Percentiles rank a stretch among this genome's conserved stretches.
Conservation (phyloP, 1,284 basidiomycete genomes). For the Coniophora puteana region DNA sequence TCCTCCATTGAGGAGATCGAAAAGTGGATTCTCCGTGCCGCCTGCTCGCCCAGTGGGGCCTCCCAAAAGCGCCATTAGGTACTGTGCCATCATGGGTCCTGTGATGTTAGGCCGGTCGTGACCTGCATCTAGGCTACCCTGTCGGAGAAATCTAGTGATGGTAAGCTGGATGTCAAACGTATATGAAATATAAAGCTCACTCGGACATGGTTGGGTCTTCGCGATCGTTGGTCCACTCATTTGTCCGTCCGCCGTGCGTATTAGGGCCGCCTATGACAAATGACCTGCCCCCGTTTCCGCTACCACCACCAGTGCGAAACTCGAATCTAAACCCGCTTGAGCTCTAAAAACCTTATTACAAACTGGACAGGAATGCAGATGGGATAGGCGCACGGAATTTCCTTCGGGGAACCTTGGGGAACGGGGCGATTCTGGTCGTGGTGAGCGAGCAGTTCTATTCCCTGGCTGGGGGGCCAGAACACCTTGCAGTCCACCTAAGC, state of each 20-base stretch:
- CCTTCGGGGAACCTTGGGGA: slow-evolving; percentile 13
- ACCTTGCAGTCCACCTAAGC: slow-evolving; percentile 17
- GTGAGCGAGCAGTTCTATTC: no score
- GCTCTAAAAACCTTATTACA: slow-evolving; percentile 10
- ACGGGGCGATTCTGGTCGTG: slow-evolving; percentile 17
- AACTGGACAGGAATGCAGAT: background rate
- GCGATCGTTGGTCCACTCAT: slow-evolving; percentile 11
- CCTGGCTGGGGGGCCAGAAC: background rate
- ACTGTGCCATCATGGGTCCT: slow-evolving; percentile 66
- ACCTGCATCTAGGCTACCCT: slow-evolving; percentile 18
- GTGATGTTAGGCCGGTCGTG: slow-evolving; percentile 40
- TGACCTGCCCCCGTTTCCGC: slow-evolving; percentile 34
- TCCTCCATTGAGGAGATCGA: slow-evolving; percentile 31
- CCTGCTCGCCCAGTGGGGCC: slow-evolving; percentile 27
- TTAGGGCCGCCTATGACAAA: slow-evolving; percentile 41
- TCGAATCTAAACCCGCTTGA: slow-evolving; percentile 33
- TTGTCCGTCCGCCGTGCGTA: slow-evolving; percentile 19
- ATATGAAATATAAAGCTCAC: slow-evolving; percentile 28
- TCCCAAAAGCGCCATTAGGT: slow-evolving; percentile 60
- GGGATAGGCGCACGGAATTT: slow-evolving; percentile 17
- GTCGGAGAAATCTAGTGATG: slow-evolving; percentile 33
- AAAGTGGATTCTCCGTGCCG: slow-evolving; percentile 39
- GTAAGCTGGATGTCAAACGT: background rate
- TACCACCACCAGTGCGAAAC: slow-evolving; percentile 33
- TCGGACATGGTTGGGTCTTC: slow-evolving; percentile 44